A percentile compares a stretch with the other conserved stretches of the same genome.
These are phyloP conservation scores for Triticum dicoccoides DNA, from an alignment of 176 grass and related monocot genomes.

Conservation along the genomic window DNA sequence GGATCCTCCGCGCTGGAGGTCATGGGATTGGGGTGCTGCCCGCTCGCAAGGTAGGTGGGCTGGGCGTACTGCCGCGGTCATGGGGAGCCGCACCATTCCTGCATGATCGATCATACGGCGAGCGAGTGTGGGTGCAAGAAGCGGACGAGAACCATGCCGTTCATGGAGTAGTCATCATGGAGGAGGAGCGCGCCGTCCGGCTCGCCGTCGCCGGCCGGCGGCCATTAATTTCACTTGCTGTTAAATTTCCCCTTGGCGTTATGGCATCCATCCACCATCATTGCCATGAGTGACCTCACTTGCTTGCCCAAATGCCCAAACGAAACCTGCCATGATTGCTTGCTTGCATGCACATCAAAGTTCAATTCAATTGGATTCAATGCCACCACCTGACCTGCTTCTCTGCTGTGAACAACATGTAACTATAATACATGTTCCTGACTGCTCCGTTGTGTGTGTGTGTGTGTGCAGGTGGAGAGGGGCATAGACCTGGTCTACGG, in stretches of 20 bases:
- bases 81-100: conserved; percentile 22
- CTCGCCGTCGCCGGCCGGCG: background rate
- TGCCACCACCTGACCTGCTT: background rate
- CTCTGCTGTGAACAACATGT: background rate
- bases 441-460: background rate
- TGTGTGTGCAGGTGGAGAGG: conserved; percentile 72
- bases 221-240: background rate
- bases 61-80: background rate
- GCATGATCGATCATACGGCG: conserved; percentile 35
- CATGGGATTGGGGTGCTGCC: background rate
- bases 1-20: background rate
- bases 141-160: background rate
- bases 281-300: conserved; percentile 16
- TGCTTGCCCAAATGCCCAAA: conserved; percentile 29
- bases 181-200: background rate
- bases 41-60: background rate
- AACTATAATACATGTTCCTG: background rate
- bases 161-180: background rate
- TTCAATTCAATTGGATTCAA: background rate
- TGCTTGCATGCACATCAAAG: background rate
- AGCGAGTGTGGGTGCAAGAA: background rate
- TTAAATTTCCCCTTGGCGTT: background rate
- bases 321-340: background rate
- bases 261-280: background rate
- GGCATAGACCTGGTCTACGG: conserved; percentile 99